A percentile compares a stretch with the other conserved stretches of the same genome.
Evolutionary conservation across 2,329 filamentous ascomycete species (phyloP).

Genomic region (Fusarium heterosporum): DNA sequence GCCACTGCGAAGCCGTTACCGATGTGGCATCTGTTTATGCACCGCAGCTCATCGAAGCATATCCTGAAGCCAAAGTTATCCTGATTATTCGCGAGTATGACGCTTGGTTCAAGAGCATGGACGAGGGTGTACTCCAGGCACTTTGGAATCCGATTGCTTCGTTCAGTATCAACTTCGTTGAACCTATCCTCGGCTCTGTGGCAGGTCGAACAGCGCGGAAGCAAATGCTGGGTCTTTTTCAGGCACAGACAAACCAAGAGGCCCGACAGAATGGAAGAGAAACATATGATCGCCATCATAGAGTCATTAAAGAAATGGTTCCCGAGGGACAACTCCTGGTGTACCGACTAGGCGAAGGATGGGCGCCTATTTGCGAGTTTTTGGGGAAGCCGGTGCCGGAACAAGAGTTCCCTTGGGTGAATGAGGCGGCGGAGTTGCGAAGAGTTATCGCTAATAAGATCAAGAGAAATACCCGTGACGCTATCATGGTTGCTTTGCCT

Average conservation of each 20-base stretch:
- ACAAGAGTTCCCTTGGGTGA: slow-evolving; percentile 49
- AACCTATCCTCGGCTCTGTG: slow-evolving; percentile 50
- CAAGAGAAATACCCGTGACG: slow-evolving; percentile 12
- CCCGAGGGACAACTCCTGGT: slow-evolving; percentile 46
- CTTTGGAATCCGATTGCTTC: slow-evolving; percentile 36
- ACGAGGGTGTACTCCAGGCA: slow-evolving; percentile 47
- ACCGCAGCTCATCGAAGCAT: slow-evolving; percentile 46
- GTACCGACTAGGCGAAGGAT: slow-evolving; percentile 51
- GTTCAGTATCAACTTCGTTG: slow-evolving; percentile 39
- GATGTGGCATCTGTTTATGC: slow-evolving; percentile 49
- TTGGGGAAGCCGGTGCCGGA: slow-evolving; percentile 50
- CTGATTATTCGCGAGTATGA: slow-evolving; percentile 50
- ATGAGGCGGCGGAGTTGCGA: slow-evolving; percentile 45
- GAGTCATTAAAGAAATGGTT: slow-evolving; percentile 45
- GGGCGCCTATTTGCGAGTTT: slow-evolving; percentile 54
- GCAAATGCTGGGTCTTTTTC: slow-evolving; percentile 47
- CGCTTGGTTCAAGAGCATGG: slow-evolving; percentile 49
- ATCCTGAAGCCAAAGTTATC: slow-evolving; percentile 52
- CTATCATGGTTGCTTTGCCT: slow-evolving; percentile 16
- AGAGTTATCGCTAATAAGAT: slow-evolving; percentile 21
- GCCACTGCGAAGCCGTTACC: slow-evolving; percentile 47
- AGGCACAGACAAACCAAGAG: slow-evolving; percentile 39
- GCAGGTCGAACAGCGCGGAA: slow-evolving; percentile 45
- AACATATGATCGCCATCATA: slow-evolving; percentile 49
- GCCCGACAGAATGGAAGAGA: slow-evolving; percentile 38